Conservation (phyloP, 2,329 filamentous ascomycete species). For the Cladophialophora yegresii region DNA sequence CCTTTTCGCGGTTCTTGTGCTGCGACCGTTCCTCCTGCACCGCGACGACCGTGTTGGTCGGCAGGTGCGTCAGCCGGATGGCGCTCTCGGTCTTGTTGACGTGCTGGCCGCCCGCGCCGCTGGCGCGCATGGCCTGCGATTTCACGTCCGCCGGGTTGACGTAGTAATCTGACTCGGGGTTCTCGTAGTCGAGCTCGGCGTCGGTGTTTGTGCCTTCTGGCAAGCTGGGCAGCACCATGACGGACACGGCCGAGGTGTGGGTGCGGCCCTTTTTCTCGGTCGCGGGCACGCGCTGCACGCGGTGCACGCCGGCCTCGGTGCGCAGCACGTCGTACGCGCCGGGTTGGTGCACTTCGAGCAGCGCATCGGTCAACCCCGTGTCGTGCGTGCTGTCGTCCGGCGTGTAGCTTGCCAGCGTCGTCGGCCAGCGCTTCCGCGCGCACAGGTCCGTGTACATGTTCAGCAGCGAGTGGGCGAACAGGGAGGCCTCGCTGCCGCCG, state of each 20-base stretch:
- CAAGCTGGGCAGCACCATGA: conserved; percentile 88
- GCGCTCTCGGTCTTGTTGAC: conserved; percentile 98
- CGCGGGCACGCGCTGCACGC: conserved; percentile 87
- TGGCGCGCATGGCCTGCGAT: conserved; percentile 84
- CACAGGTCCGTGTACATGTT: conserved; percentile 89
- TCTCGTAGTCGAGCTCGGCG: conserved; percentile 64
- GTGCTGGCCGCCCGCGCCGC: conserved; percentile 92
- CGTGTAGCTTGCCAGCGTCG: conserved; percentile 77
- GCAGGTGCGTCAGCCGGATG: conserved; percentile 85
- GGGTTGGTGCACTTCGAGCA: conserved; percentile 75
- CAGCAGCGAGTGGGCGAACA: conserved; percentile 84
- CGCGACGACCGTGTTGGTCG: conserved; percentile 80
- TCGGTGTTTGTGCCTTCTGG: conserved; percentile 55
- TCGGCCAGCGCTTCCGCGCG: conserved; percentile 64
- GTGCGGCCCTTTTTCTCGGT: conserved; percentile 90
- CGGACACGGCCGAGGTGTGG: conserved; percentile 88
- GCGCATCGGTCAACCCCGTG: conserved; percentile 73
- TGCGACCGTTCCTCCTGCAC: conserved; percentile 95
- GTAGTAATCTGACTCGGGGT: conserved; percentile 90
- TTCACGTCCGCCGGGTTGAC: conserved; percentile 80
- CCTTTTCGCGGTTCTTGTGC: conserved; percentile 80
- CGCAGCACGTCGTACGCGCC: conserved; percentile 81
- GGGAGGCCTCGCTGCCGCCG: conserved; percentile 84
- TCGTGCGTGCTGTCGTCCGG: conserved; percentile 64
- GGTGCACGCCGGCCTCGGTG: conserved; percentile 89